Conservation (phyloP, 1,284 basidiomycete species). For the Puccinia triticina region DNA sequence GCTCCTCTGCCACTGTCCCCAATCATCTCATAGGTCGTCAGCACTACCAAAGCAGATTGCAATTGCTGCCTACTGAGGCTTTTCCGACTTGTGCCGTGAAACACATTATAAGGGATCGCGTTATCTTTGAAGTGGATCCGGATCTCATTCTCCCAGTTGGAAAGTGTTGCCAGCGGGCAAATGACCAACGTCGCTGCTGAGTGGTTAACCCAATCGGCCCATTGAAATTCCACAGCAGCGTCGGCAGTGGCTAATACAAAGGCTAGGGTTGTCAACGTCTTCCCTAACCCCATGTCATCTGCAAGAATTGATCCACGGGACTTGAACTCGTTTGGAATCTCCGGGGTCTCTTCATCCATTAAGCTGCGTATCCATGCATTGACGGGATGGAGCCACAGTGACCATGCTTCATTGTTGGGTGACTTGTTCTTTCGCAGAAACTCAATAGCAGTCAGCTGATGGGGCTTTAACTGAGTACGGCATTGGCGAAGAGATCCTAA, state of each 20-base stretch:
- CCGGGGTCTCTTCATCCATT: background rate
- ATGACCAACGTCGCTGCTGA: background rate
- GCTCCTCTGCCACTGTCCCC: background rate
- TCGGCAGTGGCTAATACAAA: no score
- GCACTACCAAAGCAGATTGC: background rate
- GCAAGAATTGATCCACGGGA: background rate
- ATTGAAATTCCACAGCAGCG: no score
- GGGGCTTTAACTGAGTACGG: background rate
- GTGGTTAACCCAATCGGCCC: background rate
- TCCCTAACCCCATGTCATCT: background rate
- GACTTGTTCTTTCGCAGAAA: background rate
- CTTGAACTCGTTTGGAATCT: background rate
- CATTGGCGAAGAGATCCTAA: background rate
- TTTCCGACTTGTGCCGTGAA: background rate
- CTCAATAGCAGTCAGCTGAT: background rate
- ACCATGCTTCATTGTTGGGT: background rate
- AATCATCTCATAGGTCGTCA: constrained; percentile 9
- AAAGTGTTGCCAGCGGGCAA: background rate
- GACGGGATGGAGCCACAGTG: background rate
- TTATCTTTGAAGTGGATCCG: background rate
- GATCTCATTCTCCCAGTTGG: constrained; percentile 1
- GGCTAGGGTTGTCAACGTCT: no score
- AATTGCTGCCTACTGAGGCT: background rate
- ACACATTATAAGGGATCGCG: background rate
- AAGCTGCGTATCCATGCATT: background rate